A percentile compares a stretch with the other conserved stretches of the same genome.
phyloP scores from a whole-genome alignment of 805 yeast genomes.

The Lipomyces yamadae region DNA sequence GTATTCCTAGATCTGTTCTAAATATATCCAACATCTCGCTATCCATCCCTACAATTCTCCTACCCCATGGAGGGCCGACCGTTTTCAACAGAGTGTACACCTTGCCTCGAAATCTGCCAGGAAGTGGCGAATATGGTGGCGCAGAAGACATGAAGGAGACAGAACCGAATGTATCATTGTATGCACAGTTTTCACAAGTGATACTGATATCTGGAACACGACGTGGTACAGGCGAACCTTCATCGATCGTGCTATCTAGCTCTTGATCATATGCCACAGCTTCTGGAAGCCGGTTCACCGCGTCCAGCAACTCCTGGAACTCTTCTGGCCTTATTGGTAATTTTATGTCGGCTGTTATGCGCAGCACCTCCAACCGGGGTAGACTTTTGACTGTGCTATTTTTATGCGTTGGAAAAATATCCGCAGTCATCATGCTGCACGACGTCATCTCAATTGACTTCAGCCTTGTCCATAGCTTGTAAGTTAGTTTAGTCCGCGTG shows the following conservation, averaged over 20 bases:
- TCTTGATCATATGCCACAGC: conserved; percentile 2
- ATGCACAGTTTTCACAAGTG: conserved; percentile 20
- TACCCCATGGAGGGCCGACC: conserved; percentile 20
- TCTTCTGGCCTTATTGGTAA: conserved; percentile 8
- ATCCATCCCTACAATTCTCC: conserved; percentile 20
- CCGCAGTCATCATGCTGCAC: conserved; percentile 24
- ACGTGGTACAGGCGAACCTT: background rate
- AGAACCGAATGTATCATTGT: conserved; percentile 17
- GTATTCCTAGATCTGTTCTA: conserved; percentile 20
- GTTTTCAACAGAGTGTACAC: conserved; percentile 24
- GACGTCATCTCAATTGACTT: conserved; percentile 20
- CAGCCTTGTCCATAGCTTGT: conserved; percentile 21
- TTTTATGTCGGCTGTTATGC: conserved; percentile 23
- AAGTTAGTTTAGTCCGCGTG: conserved; percentile 6
- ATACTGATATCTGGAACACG: conserved; percentile 17
- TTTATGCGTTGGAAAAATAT: conserved; percentile 21
- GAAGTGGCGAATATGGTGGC: conserved; percentile 18
- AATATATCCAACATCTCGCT: conserved; percentile 14
- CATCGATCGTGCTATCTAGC: background rate
- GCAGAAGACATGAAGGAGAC: conserved; percentile 9
- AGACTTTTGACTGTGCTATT: conserved; percentile 5
- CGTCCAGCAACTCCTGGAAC: conserved; percentile 17
- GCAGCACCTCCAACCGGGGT: conserved; percentile 22
- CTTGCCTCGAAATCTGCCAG: conserved; percentile 14
- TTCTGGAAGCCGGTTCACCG: conserved; percentile 21